phyloP scores from a whole-genome alignment of 331 rosid genomes.

The Quercus lobata region DNA sequence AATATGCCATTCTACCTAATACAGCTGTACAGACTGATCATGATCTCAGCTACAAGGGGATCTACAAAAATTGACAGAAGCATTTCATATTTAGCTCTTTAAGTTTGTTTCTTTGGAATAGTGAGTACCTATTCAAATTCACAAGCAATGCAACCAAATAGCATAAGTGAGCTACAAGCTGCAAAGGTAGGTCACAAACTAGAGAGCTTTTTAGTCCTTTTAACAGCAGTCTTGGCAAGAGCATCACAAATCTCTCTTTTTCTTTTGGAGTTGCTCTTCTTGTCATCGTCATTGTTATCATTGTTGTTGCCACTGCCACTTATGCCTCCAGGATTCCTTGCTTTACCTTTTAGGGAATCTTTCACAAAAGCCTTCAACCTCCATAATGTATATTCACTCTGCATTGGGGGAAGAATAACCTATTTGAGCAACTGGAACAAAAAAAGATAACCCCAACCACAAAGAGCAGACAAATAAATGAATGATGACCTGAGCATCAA shows the following conservation, averaged over 20 bases:
- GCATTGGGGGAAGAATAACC: constrained; percentile 1
- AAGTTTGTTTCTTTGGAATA: not conserved
- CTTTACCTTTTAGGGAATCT: constrained; percentile 50
- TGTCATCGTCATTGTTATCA: constrained; percentile 28
- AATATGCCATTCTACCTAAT: not conserved
- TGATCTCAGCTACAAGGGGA: not conserved
- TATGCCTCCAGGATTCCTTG: constrained; percentile 14
- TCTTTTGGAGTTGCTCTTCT: constrained; percentile 38
- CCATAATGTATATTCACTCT: constrained; percentile 74
- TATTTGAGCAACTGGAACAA: not conserved
- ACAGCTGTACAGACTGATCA: not conserved
- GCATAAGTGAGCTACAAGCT: not conserved
- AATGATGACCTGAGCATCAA: constrained; percentile 62
- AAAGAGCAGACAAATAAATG: not conserved
- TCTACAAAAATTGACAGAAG: not conserved
- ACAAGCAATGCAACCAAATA: not conserved
- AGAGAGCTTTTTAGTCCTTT: constrained; percentile 52
- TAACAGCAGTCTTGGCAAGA: constrained; percentile 34
- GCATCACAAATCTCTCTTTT: constrained; percentile 40
- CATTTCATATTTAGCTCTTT: not conserved
- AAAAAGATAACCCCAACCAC: not conserved
- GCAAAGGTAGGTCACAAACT: constrained; percentile 21
- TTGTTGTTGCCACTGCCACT: constrained; percentile 9
- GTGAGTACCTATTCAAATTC: not conserved
- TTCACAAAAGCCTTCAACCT: constrained; percentile 54